Evolutionary conservation across 352 stramenopile species (phyloP), one percentile per base, ranked within the genome.

Genomic region (Phytophthora agathidicida): DNA sequence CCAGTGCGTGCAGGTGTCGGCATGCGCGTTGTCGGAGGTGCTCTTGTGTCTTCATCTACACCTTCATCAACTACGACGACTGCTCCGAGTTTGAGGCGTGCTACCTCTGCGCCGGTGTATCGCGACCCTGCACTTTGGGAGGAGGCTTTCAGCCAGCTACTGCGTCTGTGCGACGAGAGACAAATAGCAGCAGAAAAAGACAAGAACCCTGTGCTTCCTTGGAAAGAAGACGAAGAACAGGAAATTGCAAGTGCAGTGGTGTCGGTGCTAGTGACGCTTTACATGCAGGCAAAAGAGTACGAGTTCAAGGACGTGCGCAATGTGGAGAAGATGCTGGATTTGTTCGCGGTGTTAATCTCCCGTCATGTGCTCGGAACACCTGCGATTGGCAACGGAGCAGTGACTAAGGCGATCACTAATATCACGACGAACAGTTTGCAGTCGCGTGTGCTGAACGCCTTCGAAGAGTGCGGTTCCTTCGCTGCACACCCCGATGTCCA

Each of bases 1-100:
- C 85, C 78, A 17, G 80, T 97, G 17, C 88, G 89, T 36, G 90
- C 78, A 14, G 86, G 84, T 4, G 82, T 91, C 6, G 91, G 91
- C 2, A 97, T 97, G 91, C 86, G 91, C 5, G 85, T 97, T 5
- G 89, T 97, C 7, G 87, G 93, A 24, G 91, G 91, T 8, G 85
- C 92, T 7, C 53, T 96, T 6, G 78, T 90, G 14, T 71, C 83
- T 8, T 67, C 74, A 0, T 55, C 74, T 22, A 54, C 51, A n/a
- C 36, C 60, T 1, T 35, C 65, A 7, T 61, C 71, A 3, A 28
- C 63, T 7, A 20, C 59, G 9, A 57, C 58, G 26, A 32, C 56
- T 36, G 54, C 31, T 53, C 54, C 23, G 72, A 77, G 28, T 39
- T 22, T 53, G 31, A 70, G 39, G 16, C 31, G 44, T 26, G 57